These are phyloP conservation scores for Gliomastix tumulicola DNA, from an alignment of 2,329 filamentous ascomycete genomes.

Conservation along the genomic window DNA sequence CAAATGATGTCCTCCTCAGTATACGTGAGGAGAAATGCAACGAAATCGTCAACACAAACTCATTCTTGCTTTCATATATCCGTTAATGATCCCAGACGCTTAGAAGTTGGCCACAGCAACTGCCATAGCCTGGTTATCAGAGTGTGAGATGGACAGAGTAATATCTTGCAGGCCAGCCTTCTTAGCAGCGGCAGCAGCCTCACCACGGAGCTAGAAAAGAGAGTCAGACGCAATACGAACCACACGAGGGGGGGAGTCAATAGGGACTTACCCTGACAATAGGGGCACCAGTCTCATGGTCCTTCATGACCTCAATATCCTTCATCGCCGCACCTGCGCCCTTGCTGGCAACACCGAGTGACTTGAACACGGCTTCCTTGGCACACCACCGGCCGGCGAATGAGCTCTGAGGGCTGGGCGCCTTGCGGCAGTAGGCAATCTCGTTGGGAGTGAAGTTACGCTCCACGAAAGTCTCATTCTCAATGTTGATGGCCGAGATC, in stretches of 20 bases:
- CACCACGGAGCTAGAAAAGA: constrained; percentile 66
- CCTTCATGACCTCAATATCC: constrained; percentile 87
- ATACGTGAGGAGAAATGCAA: too few relatives aligned
- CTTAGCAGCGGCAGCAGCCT: constrained; percentile 76
- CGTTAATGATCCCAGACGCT: too few relatives aligned
- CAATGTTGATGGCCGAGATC: constrained; percentile 79
- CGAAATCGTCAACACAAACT: too few relatives aligned
- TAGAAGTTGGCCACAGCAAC: constrained; percentile 82
- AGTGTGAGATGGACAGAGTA: constrained; percentile 92
- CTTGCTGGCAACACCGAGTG: constrained; percentile 76
- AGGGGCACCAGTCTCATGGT: constrained; percentile 76
- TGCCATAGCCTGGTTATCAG: constrained; percentile 87
- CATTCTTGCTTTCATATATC: too few relatives aligned
- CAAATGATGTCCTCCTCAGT: too few relatives aligned
- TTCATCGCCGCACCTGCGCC: constrained; percentile 85
- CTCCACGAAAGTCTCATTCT: constrained; percentile 89
- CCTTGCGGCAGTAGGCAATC: constrained; percentile 77
- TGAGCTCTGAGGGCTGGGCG: constrained; percentile 74
- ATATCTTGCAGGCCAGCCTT: constrained; percentile 82
- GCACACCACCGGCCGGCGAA: constrained; percentile 96
- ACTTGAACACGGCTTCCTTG: constrained; percentile 99
- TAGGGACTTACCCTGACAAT: constrained; percentile 68
- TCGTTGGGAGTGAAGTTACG: constrained; percentile 88
- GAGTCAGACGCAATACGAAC: constrained; percentile 79
- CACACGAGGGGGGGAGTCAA: constrained; percentile 34